phyloP scores from a whole-genome alignment of 1,284 basidiomycete genomes.

The Cryptococcus sp. region DNA sequence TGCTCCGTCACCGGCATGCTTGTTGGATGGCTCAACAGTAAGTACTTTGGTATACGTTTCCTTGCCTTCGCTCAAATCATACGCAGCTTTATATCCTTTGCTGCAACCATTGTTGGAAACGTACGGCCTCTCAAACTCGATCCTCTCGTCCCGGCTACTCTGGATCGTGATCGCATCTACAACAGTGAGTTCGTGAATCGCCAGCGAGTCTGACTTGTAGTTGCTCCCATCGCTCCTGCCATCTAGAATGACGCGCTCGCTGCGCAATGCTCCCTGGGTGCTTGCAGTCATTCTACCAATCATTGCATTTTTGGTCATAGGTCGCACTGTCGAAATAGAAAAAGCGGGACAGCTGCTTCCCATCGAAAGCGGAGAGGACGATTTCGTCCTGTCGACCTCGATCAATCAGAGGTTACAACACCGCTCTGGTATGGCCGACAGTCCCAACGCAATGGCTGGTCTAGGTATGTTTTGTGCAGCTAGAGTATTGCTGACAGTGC shows the following conservation, averaged over 20 bases:
- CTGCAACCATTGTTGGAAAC: slow-evolving; percentile 39
- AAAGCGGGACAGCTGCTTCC: slow-evolving; percentile 43
- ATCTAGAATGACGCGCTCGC: slow-evolving; percentile 33
- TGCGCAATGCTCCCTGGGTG: slow-evolving; percentile 29
- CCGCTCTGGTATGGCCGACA: too few relatives aligned
- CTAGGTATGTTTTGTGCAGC: too few relatives aligned
- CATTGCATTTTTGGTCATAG: slow-evolving; percentile 50
- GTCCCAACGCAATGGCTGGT: too few relatives aligned
- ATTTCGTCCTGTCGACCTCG: background rate
- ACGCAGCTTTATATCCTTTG: slow-evolving; percentile 40
- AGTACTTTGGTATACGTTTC: slow-evolving; percentile 15
- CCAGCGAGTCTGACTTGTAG: slow-evolving; percentile 18
- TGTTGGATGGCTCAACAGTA: slow-evolving; percentile 47
- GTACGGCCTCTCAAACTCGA: slow-evolving; percentile 29
- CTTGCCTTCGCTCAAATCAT: background rate
- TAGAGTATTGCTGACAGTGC: background rate
- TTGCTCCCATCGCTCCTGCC: slow-evolving; percentile 46
- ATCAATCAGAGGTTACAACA: too few relatives aligned
- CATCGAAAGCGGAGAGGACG: slow-evolving; percentile 19
- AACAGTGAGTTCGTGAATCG: slow-evolving; percentile 23
- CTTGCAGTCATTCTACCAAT: slow-evolving; percentile 46
- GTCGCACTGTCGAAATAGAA: slow-evolving; percentile 49
- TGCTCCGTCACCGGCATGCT: slow-evolving; percentile 38
- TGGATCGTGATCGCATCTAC: slow-evolving; percentile 45
- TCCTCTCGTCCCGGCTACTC: slow-evolving; percentile 35